Conservation (phyloP, 2,329 filamentous ascomycete genomes). For the Sclerotinia minor region DNA sequence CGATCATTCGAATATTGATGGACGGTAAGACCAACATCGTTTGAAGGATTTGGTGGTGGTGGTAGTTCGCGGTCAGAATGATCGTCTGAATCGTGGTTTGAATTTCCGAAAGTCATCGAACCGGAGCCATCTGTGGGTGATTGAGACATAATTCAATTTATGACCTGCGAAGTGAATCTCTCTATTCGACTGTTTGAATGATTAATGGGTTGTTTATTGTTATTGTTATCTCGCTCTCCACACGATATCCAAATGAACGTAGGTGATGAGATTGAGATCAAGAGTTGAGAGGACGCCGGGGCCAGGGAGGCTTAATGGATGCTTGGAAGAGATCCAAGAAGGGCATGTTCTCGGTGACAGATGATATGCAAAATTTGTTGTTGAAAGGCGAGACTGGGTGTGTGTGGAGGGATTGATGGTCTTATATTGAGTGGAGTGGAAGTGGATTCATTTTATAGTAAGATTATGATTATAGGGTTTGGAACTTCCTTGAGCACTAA, state of each 20-base stretch:
- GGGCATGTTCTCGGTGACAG: constrained; percentile 39
- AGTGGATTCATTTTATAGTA: constrained; percentile 20
- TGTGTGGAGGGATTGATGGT: constrained; percentile 20
- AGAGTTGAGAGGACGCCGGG: constrained; percentile 30
- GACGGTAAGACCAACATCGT: constrained; percentile 37
- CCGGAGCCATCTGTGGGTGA: background rate
- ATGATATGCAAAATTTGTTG: constrained; percentile 28
- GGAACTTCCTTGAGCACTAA: background rate
- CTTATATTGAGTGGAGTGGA: constrained; percentile 26
- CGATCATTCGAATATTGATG: constrained; percentile 33
- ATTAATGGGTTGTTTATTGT: background rate
- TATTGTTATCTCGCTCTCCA: background rate
- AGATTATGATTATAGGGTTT: background rate
- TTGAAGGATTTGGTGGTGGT: constrained; percentile 40
- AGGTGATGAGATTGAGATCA: constrained; percentile 10
- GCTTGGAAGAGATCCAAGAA: constrained; percentile 28
- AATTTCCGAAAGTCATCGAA: constrained; percentile 14
- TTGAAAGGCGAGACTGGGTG: constrained; percentile 25
- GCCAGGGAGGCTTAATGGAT: constrained; percentile 33
- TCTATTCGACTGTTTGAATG: background rate
- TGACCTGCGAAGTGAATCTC: background rate
- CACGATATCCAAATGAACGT: constrained; percentile 17
- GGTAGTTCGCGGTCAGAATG: constrained; percentile 38
- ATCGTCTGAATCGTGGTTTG: constrained; percentile 40
- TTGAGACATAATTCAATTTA: constrained; percentile 13